Base-by-base conservation (phyloP, 192 early-diverging fungal genomes). In the Mycoemilia scoparia region DNA sequence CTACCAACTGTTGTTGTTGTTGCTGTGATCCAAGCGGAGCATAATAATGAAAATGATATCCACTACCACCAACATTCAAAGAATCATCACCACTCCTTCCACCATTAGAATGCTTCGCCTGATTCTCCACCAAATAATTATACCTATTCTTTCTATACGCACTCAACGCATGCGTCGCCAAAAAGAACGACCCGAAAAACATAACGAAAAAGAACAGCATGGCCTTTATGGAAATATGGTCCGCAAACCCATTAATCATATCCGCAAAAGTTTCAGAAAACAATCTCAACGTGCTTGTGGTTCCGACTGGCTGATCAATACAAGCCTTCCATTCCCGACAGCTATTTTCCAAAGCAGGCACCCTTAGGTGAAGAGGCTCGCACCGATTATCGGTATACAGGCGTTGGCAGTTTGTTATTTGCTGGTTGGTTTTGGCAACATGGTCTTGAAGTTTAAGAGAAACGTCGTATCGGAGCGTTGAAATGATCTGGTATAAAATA, bases 201-300 rank as follows among this genome's bases (percentile, higher is more conserved):
- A 60, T 29, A 19, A 50, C 32, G 29, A 56, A 37, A 45, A 66
- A 61, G 31, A 66, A 61, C 36, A 47, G 70, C 77, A 89, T 77
- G 0, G 82, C 79, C 36, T 89, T 89, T 34, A 77, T 73, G n/a
- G 81, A 83, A 5, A 89, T 67, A 5, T 80, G 76, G 19, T 89
- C 75, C 21, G 85, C 71, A 38, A 89, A 78, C 21, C 77, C 68
- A 38, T 84, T 86, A 29, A 82, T 49, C 19, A 86, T 84, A 29
- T 78, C 71, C 15, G 77, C 85, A 49, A 86, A 53, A 0, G 81
- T 79, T 43, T 89, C 77, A 1, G 85, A 82, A 0, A 78, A 74
- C 10, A 89, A 68, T 31, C 75, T 71, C 7, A 75, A 62, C 29
- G 82, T 70, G 29, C 71, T 70, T 14, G 82, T 64, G 28, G 60